Base-by-base conservation (phyloP, 371 early-diverging fungal species). In the Mortierella sp. region DNA sequence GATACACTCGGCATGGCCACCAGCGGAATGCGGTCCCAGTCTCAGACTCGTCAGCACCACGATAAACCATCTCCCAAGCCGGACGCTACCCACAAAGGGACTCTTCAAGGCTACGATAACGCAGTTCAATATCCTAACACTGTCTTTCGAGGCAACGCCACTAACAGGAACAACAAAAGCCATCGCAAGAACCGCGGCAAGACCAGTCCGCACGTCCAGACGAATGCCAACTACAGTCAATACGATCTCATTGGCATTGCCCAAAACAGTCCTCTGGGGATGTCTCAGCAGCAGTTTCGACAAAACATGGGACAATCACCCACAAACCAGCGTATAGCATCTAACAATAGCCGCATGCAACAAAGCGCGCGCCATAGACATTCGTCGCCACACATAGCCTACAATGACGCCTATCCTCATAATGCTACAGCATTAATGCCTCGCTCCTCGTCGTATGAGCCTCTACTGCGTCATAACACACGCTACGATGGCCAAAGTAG, bases 381-480 rank as follows among this genome's bases (percentile, higher is more conserved):
- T 12, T 19, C 24, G 3, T 19, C 26, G 11, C 39, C 37, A 23
- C 34, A 24, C 34, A 34, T 37, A 7, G 8, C 24, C 15, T 43
- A 23, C 14, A 3, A 15, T 14, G 43, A 19, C 1, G 11, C 44
- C 12, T 30, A 28, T 19, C 8, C 42, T 24, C 43, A 30, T n/a
- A 43, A 43, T 6, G 5, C 37, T 15, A 28, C 21, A 26, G 7
- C 32, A 11, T 8, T 12, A 15, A 41, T 60, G 44, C 27, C 60
- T 15, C 43, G 43, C 11, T 50, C 60, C 19, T 49, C 46, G 14
- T 58, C 58, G 6, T 24, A 56, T 34, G 47, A 56, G 23, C 47
- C 57, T 14, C 6, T 4, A 5, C 12, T 26, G 12, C 24, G 3
- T 28, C 48, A 47, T 6, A 31, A 12, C 19, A 12, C 7, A 14